These are phyloP conservation scores for Dovyalis caffra DNA, from an alignment of 345 rosid genomes.

Conservation along the genomic window DNA sequence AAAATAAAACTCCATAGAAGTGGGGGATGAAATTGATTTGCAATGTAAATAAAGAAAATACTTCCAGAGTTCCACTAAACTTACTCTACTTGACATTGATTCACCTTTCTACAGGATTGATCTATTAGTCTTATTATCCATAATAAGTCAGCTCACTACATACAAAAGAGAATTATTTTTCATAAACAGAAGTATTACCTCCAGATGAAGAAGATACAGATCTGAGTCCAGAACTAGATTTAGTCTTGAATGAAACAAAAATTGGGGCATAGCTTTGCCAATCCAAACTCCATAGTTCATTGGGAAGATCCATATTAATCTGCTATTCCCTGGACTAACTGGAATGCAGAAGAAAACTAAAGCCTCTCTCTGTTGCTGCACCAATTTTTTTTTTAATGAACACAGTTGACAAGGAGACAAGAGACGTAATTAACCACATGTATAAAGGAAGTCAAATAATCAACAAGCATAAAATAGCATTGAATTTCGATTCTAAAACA, in stretches of 20 bases:
- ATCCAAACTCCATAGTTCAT: constrained; percentile 65
- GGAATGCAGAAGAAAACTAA: constrained; percentile 81
- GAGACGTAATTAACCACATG: neutral
- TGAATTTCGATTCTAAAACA: neutral
- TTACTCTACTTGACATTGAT: too few species aligned
- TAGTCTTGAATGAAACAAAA: constrained; percentile 71
- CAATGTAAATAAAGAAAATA: too few species aligned
- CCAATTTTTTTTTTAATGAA: neutral
- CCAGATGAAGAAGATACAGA: constrained; percentile 80
- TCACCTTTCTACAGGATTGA: too few species aligned
- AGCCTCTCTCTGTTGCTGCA: constrained; percentile 43
- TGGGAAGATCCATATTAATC: constrained; percentile 79
- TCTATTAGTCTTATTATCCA: too few species aligned
- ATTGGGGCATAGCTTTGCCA: constrained; percentile 69
- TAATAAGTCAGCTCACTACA: too few species aligned
- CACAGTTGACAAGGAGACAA: neutral
- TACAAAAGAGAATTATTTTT: too few species aligned
- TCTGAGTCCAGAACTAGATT: constrained; percentile 87
- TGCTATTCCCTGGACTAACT: constrained; percentile 84
- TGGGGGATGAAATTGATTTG: neutral
- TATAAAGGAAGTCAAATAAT: too few species aligned
- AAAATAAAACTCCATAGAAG: neutral
- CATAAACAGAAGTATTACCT: constrained; percentile 57
- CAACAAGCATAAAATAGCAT: neutral
- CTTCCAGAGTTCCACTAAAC: too few species aligned